These are phyloP conservation scores for Diaporthe sp. DNA, from an alignment of 2,329 filamentous ascomycete species.

Conservation along the genomic window DNA sequence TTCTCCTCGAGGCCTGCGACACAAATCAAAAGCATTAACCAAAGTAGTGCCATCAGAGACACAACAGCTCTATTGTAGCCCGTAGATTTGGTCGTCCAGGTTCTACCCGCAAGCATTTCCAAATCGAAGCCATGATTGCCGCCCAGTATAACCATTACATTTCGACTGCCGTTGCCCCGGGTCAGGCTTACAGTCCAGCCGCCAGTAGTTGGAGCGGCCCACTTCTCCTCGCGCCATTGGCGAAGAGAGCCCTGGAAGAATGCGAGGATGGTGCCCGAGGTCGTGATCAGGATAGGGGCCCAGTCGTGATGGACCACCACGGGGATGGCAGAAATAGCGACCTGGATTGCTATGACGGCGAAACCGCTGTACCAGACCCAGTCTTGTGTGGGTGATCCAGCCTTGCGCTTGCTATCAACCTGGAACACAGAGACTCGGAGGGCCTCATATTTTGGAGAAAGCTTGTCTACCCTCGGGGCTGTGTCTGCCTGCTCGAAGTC, in stretches of 20 bases:
- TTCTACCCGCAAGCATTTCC: conserved; percentile 3
- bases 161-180: background rate
- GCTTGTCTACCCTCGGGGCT: background rate
- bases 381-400: background rate
- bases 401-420: background rate
- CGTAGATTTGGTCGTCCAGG: conserved; percentile 1
- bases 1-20: conserved; percentile 5
- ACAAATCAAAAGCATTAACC: conserved; percentile 7
- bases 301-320: background rate
- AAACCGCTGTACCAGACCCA: background rate
- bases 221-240: background rate
- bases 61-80: background rate
- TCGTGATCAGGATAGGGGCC: background rate
- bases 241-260: background rate
- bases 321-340: background rate
- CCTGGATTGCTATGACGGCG: background rate
- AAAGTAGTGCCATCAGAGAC: conserved; percentile 6
- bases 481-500: background rate
- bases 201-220: background rate
- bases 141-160: background rate
- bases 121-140: background rate
- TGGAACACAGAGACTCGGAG: background rate
- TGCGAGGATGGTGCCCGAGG: background rate
- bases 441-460: background rate
- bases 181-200: background rate